Percentiles rank a stretch among this genome's conserved stretches.
Evolutionary conservation across 2,329 filamentous ascomycete genomes (phyloP).

Genomic region (Penicillium sp.): DNA sequence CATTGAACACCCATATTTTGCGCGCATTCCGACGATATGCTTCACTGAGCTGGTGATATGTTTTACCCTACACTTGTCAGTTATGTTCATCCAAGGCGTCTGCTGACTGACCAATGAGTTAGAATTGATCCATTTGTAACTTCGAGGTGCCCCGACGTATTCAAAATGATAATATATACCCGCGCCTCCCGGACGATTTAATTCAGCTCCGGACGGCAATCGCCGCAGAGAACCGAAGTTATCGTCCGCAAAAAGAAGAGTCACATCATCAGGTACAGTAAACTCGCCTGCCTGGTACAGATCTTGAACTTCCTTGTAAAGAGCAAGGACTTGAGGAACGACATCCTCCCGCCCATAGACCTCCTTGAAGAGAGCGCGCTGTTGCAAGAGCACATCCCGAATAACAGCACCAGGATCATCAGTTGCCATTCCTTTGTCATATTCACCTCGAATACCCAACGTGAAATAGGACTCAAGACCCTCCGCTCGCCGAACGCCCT

Average conservation of each 20-base stretch:
- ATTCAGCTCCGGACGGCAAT: constrained; percentile 62
- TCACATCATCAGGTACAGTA: constrained; percentile 64
- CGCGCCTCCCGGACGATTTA: constrained; percentile 59
- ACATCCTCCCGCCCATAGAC: constrained; percentile 53
- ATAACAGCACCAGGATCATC: constrained; percentile 16
- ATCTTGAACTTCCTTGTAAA: constrained; percentile 75
- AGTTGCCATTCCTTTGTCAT: constrained; percentile 14
- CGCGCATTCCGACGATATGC: constrained; percentile 60
- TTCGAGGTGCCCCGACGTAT: constrained; percentile 62
- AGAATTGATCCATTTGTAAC: constrained; percentile 67
- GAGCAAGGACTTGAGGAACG: constrained; percentile 69
- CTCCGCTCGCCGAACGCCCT: constrained; percentile 65
- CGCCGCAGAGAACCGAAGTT: constrained; percentile 67
- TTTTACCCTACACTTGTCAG: constrained; percentile 10
- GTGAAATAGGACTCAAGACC: constrained; percentile 69
- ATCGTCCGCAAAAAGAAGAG: constrained; percentile 68
- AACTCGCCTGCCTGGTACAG: constrained; percentile 59
- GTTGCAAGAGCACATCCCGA: constrained; percentile 55
- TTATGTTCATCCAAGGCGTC: not conserved
- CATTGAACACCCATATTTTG: constrained; percentile 67
- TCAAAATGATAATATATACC: constrained; percentile 61
- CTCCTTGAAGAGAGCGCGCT: constrained; percentile 58
- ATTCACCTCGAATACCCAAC: constrained; percentile 61
- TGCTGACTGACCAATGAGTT: constrained; percentile 53
- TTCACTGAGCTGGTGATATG: constrained; percentile 10